Evolutionary conservation across 2,329 filamentous ascomycete genomes (phyloP).

Genomic region (Cercospora brassicicola): DNA sequence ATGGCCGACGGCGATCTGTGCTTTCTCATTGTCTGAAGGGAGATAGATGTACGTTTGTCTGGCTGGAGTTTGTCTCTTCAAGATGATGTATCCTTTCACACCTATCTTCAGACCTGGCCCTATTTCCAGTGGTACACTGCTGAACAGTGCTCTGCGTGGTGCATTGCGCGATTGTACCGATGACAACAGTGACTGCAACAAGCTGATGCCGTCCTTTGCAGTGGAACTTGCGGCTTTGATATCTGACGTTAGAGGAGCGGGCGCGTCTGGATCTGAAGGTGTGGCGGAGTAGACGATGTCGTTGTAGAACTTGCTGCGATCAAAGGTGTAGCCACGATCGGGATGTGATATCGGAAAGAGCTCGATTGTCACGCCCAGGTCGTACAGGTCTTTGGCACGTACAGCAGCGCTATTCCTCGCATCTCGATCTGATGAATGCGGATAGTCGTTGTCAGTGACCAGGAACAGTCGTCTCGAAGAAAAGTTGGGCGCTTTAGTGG

Average conservation of each 20-base stretch:
- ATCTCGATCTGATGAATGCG: slow-evolving; percentile 70
- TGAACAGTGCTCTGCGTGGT: slow-evolving; percentile 81
- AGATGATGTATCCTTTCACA: slow-evolving; percentile 86
- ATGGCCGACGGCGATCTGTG: slow-evolving; percentile 73
- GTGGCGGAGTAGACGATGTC: slow-evolving; percentile 84
- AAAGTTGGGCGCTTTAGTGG: slow-evolving; percentile 91
- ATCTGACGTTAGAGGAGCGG: slow-evolving; percentile 53
- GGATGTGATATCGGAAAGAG: slow-evolving; percentile 81
- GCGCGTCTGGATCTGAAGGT: slow-evolving; percentile 68
- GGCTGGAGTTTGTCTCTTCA: slow-evolving; percentile 79
- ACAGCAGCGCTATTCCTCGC: slow-evolving; percentile 75
- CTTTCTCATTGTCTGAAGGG: slow-evolving; percentile 67
- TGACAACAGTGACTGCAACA: slow-evolving; percentile 77
- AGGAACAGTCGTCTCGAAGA: slow-evolving; percentile 90
- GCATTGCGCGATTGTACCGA: slow-evolving; percentile 90
- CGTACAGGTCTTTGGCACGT: slow-evolving; percentile 90
- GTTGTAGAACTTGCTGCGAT: slow-evolving; percentile 86
- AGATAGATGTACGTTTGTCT: slow-evolving; percentile 86
- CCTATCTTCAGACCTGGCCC: slow-evolving; percentile 82
- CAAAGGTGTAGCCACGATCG: slow-evolving; percentile 64
- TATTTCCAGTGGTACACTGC: slow-evolving; percentile 81
- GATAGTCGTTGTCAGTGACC: slow-evolving; percentile 90
- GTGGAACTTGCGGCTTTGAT: slow-evolving; percentile 60
- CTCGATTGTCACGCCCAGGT: slow-evolving; percentile 87
- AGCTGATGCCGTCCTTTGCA: slow-evolving; percentile 71